A percentile compares a stretch with the other conserved stretches of the same genome.
These are phyloP conservation scores for Thamnidium elegans DNA, from an alignment of 192 early-diverging fungal species.

Conservation along the genomic window DNA sequence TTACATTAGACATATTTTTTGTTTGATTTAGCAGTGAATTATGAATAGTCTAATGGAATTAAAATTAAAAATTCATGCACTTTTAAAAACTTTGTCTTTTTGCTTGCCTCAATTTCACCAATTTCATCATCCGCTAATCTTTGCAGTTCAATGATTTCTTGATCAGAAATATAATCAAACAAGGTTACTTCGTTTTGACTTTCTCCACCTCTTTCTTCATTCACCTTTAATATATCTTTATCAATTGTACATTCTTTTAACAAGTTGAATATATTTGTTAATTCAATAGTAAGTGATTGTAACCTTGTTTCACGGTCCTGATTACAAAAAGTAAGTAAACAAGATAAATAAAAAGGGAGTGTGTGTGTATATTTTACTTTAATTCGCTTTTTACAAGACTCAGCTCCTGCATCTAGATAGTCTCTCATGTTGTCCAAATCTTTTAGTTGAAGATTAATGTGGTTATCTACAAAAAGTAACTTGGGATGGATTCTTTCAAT, in stretches of 20 bases:
- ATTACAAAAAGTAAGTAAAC: not conserved
- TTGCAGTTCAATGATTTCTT: slow-evolving; percentile 36
- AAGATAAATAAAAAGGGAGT: not conserved
- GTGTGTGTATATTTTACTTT: slow-evolving; percentile 19
- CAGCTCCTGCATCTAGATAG: slow-evolving; percentile 16
- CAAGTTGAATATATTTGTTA: slow-evolving; percentile 27
- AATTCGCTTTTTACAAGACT: slow-evolving; percentile 4
- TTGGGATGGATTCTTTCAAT: slow-evolving; percentile 37
- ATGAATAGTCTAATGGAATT: slow-evolving; percentile 2
- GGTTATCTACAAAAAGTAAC: slow-evolving; percentile 27
- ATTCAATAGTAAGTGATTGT: slow-evolving; percentile 20
- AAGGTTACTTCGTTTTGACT: slow-evolving; percentile 11
- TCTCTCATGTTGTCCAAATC: slow-evolving; percentile 26
- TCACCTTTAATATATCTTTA: slow-evolving; percentile 22
- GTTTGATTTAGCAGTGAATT: not conserved
- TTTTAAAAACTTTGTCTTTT: not conserved
- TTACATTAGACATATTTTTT: slow-evolving; percentile 17
- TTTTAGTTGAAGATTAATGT: slow-evolving; percentile 26
- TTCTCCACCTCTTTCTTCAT: not conserved
- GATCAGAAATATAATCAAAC: slow-evolving; percentile 40
- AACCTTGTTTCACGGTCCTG: slow-evolving; percentile 25
- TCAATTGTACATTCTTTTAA: slow-evolving; percentile 27
- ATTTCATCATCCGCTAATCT: slow-evolving; percentile 34
- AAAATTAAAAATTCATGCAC: not conserved
- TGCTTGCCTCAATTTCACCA: slow-evolving; percentile 29